A percentile compares a stretch with the other conserved stretches of the same genome.
Conservation (phyloP, 352 stramenopile genomes). For the Globisporangium iwayamae region DNA sequence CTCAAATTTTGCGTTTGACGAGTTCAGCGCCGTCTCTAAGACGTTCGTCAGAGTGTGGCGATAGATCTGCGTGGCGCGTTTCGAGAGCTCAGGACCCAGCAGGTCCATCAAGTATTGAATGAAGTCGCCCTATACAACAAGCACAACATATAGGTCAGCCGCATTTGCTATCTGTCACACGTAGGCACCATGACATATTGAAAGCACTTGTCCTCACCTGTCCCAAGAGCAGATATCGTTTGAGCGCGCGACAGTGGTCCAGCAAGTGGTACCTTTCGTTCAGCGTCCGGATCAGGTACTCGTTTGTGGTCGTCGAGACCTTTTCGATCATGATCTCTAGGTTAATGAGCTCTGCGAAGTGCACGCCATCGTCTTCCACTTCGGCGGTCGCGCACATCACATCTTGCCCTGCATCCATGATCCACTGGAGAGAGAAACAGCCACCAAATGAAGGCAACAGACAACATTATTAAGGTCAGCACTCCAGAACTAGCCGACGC, state of each 20-base stretch:
- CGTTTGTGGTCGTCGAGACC: conserved; percentile 80
- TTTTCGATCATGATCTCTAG: conserved; percentile 78
- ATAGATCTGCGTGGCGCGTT: conserved; percentile 90
- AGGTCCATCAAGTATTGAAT: conserved; percentile 96
- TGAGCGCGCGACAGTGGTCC: conserved; percentile 94
- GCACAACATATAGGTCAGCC: not conserved
- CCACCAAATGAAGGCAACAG: not conserved
- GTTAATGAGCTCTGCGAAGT: conserved; percentile 68
- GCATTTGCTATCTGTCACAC: no score
- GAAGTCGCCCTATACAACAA: conserved; percentile 88
- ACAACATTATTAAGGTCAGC: not conserved
- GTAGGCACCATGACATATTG: no score
- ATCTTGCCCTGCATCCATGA: conserved; percentile 61
- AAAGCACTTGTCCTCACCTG: conserved; percentile 51
- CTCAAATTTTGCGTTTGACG: conserved; percentile 95
- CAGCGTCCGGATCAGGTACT: conserved; percentile 90
- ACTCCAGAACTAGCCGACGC: not conserved
- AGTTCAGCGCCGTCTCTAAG: conserved; percentile 92
- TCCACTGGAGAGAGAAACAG: conserved; percentile 36
- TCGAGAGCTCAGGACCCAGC: conserved; percentile 87
- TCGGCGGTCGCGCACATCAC: conserved; percentile 39
- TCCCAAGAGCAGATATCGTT: conserved; percentile 97
- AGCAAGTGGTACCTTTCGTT: conserved; percentile 93
- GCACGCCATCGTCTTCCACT: conserved; percentile 49
- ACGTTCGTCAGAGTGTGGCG: conserved; percentile 94